These are phyloP conservation scores for Podila clonocystis DNA, from an alignment of 192 early-diverging fungal genomes.

Conservation along the genomic window DNA sequence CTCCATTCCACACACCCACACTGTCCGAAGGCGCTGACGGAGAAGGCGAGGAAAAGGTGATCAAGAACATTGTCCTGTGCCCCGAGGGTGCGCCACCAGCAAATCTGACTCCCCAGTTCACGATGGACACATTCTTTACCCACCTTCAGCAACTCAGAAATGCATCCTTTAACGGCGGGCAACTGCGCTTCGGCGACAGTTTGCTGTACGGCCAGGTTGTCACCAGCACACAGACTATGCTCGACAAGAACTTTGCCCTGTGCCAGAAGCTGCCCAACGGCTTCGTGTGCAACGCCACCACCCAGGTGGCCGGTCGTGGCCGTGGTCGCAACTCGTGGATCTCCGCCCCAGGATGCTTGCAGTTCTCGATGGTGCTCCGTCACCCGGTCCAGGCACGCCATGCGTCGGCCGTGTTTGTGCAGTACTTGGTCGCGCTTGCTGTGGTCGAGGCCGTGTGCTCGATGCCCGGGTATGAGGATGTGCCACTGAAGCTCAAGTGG, in stretches of 20 bases:
- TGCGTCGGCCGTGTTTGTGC: slow-evolving; percentile 86
- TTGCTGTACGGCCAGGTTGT: slow-evolving; percentile 84
- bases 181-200: slow-evolving; percentile 71
- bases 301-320: slow-evolving; percentile 89
- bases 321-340: slow-evolving; percentile 97
- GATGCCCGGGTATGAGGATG: slow-evolving; percentile 75
- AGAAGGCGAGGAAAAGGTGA: slow-evolving; percentile 52
- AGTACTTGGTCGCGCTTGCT: slow-evolving; percentile 92
- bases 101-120: slow-evolving; percentile 68
- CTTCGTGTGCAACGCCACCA: slow-evolving; percentile 80
- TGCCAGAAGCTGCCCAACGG: slow-evolving; percentile 77
- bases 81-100: slow-evolving; percentile 53
- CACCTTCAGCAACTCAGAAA: slow-evolving; percentile 57
- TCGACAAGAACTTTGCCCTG: slow-evolving; percentile 88
- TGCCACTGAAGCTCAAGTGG: slow-evolving; percentile 95
- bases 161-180: slow-evolving; percentile 31
- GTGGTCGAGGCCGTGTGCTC: slow-evolving; percentile 80
- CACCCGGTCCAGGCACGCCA: slow-evolving; percentile 67
- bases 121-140: slow-evolving; percentile 59
- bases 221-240: slow-evolving; percentile 90
- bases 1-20: slow-evolving; percentile 31
- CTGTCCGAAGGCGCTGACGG: slow-evolving; percentile 29
- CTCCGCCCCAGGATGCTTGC: slow-evolving; percentile 88
- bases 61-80: slow-evolving; percentile 55
- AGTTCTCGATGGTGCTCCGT: slow-evolving; percentile 85